Conservation (phyloP, 2,329 filamentous ascomycete species). For the Leptographium procerum region DNA sequence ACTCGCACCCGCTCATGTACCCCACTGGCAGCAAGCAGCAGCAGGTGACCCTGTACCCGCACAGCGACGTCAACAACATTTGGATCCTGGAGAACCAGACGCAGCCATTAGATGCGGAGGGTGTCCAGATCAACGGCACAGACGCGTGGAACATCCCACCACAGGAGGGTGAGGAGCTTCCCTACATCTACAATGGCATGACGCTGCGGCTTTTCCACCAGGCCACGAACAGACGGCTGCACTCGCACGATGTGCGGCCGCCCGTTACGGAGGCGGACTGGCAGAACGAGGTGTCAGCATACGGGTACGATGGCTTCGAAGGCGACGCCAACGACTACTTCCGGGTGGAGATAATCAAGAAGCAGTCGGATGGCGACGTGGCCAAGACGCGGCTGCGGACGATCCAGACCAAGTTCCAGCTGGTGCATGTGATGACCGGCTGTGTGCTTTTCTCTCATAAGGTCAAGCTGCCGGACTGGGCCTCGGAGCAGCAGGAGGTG, state of each 20-base stretch:
- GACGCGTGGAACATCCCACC: conserved; percentile 68
- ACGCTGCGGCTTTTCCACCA: conserved; percentile 75
- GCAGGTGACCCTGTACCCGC: conserved; percentile 94
- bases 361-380: conserved; percentile 63
- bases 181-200: conserved; percentile 67
- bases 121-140: conserved; percentile 67
- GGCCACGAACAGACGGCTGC: conserved; percentile 75
- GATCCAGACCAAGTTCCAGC: conserved; percentile 92
- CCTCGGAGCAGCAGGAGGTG: conserved; percentile 97
- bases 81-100: conserved; percentile 95
- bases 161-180: conserved; percentile 30
- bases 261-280: conserved; percentile 80
- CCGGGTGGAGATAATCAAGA: conserved; percentile 88
- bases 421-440: conserved; percentile 93
- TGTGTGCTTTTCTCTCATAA: conserved; percentile 97
- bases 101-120: conserved; percentile 68
- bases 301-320: conserved; percentile 92
- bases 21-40: conserved; percentile 96
- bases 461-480: conserved; percentile 97
- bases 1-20: conserved; percentile 97
- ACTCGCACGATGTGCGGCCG: conserved; percentile 88
- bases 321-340: conserved; percentile 96
- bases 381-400: conserved; percentile 82
- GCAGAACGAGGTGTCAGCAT: conserved; percentile 94
- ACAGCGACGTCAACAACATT: conserved; percentile 97